A percentile compares a stretch with the other conserved stretches of the same genome.
phyloP scores from a whole-genome alignment of 1,284 basidiomycete species.

The Cutaneotrichosporon sp. region DNA sequence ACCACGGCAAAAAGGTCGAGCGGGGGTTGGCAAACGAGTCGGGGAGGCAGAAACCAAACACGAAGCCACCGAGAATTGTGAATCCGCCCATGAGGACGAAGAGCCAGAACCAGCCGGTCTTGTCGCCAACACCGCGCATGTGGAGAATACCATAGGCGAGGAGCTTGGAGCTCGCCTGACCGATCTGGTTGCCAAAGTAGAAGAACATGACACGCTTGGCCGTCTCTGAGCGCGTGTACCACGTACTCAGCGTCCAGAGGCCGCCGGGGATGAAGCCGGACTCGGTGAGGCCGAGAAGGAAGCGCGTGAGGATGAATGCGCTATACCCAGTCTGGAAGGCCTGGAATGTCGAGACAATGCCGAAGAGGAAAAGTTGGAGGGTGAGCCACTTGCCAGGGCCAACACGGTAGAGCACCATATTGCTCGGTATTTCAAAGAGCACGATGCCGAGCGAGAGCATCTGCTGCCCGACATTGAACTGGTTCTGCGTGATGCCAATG shows the following conservation, averaged over 20 bases:
- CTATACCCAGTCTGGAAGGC: slow-evolving; percentile 37
- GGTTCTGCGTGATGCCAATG: slow-evolving; percentile 38
- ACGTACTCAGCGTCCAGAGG: slow-evolving; percentile 28
- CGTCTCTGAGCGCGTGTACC: slow-evolving; percentile 35
- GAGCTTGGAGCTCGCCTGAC: slow-evolving; percentile 27
- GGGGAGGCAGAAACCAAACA: slow-evolving; percentile 39
- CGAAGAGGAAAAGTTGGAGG: slow-evolving; percentile 36
- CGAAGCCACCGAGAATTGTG: slow-evolving; percentile 33
- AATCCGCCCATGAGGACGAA: slow-evolving; percentile 36
- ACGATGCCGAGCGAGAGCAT: slow-evolving; percentile 44
- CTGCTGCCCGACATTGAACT: slow-evolving; percentile 42
- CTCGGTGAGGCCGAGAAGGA: slow-evolving; percentile 36
- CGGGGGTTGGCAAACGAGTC: slow-evolving; percentile 30
- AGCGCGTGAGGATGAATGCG: slow-evolving; percentile 36
- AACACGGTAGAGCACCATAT: slow-evolving; percentile 32
- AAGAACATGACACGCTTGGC: slow-evolving; percentile 38
- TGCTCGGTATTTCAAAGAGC: slow-evolving; percentile 38
- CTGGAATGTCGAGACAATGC: slow-evolving; percentile 39
- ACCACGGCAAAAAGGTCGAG: slow-evolving; percentile 32
- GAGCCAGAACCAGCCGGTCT: slow-evolving; percentile 35
- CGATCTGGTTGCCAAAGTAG: slow-evolving; percentile 38
- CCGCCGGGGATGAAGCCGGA: slow-evolving; percentile 36
- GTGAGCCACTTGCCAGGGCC: slow-evolving; percentile 34
- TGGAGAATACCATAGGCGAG: slow-evolving; percentile 38
- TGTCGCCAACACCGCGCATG: slow-evolving; percentile 33